These are phyloP conservation scores for Eutypella sp. DNA, from an alignment of 2,329 filamentous ascomycete species.

Conservation along the genomic window DNA sequence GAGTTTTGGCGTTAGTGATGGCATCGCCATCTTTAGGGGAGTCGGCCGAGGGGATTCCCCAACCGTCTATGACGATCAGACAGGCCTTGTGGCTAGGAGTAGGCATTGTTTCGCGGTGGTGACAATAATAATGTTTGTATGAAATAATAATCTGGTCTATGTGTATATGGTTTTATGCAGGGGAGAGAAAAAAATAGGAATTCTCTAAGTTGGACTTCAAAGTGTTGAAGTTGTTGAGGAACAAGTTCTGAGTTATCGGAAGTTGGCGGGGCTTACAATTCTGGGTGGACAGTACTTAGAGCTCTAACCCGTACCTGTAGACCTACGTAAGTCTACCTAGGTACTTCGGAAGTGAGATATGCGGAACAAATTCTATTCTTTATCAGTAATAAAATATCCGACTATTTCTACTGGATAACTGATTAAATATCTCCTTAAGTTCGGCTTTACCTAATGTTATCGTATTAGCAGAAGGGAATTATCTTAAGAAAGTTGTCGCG, in stretches of 20 bases:
- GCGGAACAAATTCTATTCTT: too few relatives aligned
- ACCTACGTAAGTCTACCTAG: too few relatives aligned
- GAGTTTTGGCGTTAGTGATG: conserved; percentile 88
- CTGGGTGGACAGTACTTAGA: conserved; percentile 31
- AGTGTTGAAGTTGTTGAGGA: neutral
- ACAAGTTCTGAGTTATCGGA: too few relatives aligned
- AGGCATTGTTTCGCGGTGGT: neutral
- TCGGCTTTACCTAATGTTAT: neutral
- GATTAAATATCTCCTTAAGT: too few relatives aligned
- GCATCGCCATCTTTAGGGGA: conserved; percentile 90
- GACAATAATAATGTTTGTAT: conserved; percentile 5
- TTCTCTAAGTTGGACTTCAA: too few relatives aligned
- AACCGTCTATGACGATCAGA: conserved; percentile 96
- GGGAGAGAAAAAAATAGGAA: too few relatives aligned
- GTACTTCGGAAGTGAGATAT: neutral
- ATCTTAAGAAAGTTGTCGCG: neutral
- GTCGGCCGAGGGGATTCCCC: conserved; percentile 78
- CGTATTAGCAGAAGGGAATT: neutral
- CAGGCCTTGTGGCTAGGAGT: conserved; percentile 1
- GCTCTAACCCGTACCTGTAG: too few relatives aligned
- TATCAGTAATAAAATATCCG: too few relatives aligned
- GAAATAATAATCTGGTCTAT: neutral
- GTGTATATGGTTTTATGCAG: neutral
- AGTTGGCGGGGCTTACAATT: conserved; percentile 7
- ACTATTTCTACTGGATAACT: too few relatives aligned